phyloP scores from a whole-genome alignment of 2,329 filamentous ascomycete species.

The Monosporascus sp. region DNA sequence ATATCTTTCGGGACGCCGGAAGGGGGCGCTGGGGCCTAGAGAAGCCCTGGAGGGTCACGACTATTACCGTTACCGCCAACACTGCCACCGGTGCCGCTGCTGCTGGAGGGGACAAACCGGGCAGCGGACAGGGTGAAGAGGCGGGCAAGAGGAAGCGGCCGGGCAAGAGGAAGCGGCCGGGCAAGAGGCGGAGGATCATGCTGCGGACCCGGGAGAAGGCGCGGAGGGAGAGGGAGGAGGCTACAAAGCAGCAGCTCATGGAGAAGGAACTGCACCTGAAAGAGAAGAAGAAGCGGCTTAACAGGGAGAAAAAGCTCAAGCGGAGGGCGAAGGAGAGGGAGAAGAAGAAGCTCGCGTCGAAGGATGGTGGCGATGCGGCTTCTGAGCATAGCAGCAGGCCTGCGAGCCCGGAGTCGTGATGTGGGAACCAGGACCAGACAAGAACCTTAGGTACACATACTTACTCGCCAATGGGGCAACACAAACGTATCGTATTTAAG shows the following conservation, averaged over 20 bases:
- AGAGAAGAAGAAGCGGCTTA: constrained; percentile 59
- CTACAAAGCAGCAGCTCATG: constrained; percentile 32
- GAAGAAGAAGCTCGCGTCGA: constrained; percentile 38
- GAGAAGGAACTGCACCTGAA: constrained; percentile 52
- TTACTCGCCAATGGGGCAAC: too few relatives aligned
- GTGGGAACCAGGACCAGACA: too few relatives aligned
- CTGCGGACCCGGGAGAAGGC: constrained; percentile 40
- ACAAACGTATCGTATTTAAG: too few relatives aligned
- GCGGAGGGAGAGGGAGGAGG: constrained; percentile 35
- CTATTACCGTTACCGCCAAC: constrained; percentile 33
- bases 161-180: constrained; percentile 56
- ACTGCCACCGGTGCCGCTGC: neutral
- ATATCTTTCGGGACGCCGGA: constrained; percentile 39
- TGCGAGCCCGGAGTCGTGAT: neutral
- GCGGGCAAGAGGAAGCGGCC: constrained; percentile 35
- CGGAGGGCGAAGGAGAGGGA: constrained; percentile 52
- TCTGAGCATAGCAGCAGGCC: constrained; percentile 10
- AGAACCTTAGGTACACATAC: too few relatives aligned
- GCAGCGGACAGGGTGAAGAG: too few relatives aligned
- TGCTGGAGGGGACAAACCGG: too few relatives aligned
- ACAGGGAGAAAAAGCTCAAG: constrained; percentile 55
- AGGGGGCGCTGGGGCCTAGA: constrained; percentile 52
- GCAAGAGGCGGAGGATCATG: constrained; percentile 55
- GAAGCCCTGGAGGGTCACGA: constrained; percentile 54
- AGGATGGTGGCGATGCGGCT: constrained; percentile 12